Conservation (phyloP, 495 filamentous ascomycete genomes). For the Barbatosphaeria neglecta region DNA sequence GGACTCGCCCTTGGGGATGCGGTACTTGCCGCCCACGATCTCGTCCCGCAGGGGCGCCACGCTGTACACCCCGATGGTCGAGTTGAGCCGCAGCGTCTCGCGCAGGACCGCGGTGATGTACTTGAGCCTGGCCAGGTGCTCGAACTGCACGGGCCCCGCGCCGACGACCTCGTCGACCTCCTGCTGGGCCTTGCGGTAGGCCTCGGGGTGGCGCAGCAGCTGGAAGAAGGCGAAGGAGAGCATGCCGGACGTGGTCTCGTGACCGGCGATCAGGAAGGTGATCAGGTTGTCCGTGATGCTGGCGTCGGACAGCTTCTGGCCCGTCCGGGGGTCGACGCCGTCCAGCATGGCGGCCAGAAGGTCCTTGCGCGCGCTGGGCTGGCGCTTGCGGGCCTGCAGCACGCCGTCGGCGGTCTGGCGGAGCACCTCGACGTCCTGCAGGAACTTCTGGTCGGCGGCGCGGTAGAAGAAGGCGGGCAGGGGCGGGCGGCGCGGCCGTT, state of each 20-base stretch:
- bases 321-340: conserved; percentile 55
- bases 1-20: conserved; percentile 42
- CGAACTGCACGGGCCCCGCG: conserved; percentile 46
- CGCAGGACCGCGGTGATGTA: conserved; percentile 46
- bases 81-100: conserved; percentile 56
- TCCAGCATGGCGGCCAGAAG: conserved; percentile 59
- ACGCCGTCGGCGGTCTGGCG: conserved; percentile 46
- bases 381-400: conserved; percentile 42
- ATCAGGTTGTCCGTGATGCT: conserved; percentile 62
- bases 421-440: conserved; percentile 44
- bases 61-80: conserved; percentile 50
- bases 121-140: conserved; percentile 53
- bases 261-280: conserved; percentile 62
- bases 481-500: conserved; percentile 35
- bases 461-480: conserved; percentile 40
- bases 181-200: conserved; percentile 38
- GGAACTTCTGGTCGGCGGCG: conserved; percentile 44
- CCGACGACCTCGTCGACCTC: conserved; percentile 57
- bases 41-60: conserved; percentile 27
- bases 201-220: conserved; percentile 40
- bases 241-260: conserved; percentile 58
- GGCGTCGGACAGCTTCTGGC: conserved; percentile 45
- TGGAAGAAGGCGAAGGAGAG: conserved; percentile 48
- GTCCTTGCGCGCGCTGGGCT: conserved; percentile 52
- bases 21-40: conserved; percentile 57